A percentile compares a stretch with the other conserved stretches of the same genome.
These are phyloP conservation scores for Xenoacremonium recifei DNA, from an alignment of 2,329 filamentous ascomycete species.

Conservation along the genomic window DNA sequence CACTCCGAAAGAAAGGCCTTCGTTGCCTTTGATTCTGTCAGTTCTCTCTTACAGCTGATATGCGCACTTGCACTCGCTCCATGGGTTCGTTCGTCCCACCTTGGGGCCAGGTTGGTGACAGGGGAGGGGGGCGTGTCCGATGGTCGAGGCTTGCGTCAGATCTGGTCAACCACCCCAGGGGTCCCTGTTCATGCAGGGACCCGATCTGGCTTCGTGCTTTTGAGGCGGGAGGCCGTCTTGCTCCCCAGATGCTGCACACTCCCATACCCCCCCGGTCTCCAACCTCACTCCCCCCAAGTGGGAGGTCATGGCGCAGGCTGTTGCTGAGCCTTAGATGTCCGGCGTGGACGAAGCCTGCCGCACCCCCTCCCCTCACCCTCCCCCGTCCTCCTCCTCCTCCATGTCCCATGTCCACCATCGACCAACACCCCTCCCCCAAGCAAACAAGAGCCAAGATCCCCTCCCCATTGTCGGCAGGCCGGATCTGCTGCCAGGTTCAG, in stretches of 20 bases:
- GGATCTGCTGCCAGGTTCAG: constrained; percentile 16
- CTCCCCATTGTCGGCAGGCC: constrained; percentile 9
- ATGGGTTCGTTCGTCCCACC: constrained; percentile 1
- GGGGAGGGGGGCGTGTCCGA: not conserved
- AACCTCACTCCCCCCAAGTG: not conserved
- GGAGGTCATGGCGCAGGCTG: not conserved
- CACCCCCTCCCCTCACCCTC: not conserved
- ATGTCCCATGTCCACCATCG: too few relatives aligned
- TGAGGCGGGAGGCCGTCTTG: constrained; percentile 1
- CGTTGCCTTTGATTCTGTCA: not conserved
- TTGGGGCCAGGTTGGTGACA: constrained; percentile 16
- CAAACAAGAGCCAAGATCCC: not conserved
- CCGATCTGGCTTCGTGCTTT: constrained; percentile 10
- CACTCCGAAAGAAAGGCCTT: constrained; percentile 9
- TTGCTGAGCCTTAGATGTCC: not conserved
- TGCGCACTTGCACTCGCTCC: not conserved
- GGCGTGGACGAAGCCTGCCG: constrained; percentile 5
- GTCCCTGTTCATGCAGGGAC: constrained; percentile 21
- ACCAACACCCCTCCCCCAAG: too few relatives aligned
- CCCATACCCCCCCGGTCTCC: not conserved
- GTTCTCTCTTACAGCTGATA: not conserved
- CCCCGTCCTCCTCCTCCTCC: constrained; percentile 1
- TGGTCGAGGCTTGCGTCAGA: not conserved
- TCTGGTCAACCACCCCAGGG: not conserved
- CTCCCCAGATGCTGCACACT: not conserved